phyloP scores from a whole-genome alignment of 225 moss, liverwort and hornwort genomes.

The Antitrichia curtipendula region DNA sequence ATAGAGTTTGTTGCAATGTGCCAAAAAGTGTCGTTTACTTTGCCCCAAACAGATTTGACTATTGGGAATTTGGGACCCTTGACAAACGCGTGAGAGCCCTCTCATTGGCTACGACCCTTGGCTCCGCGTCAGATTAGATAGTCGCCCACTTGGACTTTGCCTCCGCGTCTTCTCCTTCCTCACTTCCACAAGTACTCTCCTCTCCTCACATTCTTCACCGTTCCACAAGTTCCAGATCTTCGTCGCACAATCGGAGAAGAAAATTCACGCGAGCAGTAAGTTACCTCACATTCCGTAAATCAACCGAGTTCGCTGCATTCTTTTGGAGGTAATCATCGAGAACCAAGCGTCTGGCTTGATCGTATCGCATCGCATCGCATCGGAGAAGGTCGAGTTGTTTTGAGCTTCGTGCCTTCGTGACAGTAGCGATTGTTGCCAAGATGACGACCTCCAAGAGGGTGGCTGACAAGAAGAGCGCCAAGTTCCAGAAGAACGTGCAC shows the following conservation, averaged over 20 bases:
- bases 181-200: not conserved
- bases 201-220: not conserved
- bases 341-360: not conserved
- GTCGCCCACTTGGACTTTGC: not conserved
- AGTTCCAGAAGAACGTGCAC: slow-evolving; percentile 92
- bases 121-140: not conserved
- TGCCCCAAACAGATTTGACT: not conserved
- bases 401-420: not conserved
- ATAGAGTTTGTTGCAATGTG: not conserved
- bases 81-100: not conserved
- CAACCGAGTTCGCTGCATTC: too few species aligned
- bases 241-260: not conserved
- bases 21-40: not conserved
- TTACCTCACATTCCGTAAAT: not conserved
- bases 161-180: not conserved
- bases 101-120: not conserved
- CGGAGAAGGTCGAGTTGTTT: not conserved
- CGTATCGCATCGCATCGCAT: not conserved
- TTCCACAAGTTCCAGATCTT: not conserved
- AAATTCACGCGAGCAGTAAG: not conserved
- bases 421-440: not conserved
- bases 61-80: too few species aligned
- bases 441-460: slow-evolving; percentile 86
- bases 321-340: not conserved
- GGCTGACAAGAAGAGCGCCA: slow-evolving; percentile 86